These are phyloP conservation scores for Gilbertella persicaria DNA, from an alignment of 371 early-diverging fungal species.

Conservation along the genomic window DNA sequence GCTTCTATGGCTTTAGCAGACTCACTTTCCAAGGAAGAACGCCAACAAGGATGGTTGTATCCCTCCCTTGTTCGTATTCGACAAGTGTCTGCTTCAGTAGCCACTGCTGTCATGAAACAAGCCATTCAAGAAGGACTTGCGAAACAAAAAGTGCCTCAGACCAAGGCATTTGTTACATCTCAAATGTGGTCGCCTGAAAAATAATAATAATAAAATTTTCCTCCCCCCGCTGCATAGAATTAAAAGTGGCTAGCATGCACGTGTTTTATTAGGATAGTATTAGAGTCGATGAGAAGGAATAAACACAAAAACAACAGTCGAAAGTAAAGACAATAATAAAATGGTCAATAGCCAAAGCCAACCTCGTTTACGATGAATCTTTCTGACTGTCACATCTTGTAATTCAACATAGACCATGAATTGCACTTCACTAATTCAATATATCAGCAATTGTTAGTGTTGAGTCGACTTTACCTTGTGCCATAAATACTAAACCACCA, in stretches of 20 bases:
- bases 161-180: not conserved
- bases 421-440: constrained; percentile 34
- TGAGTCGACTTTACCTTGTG: constrained; percentile 30
- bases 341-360: constrained; percentile 31
- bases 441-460: not conserved
- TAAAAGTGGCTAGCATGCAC: too few species aligned
- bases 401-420: constrained; percentile 37
- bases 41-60: constrained; percentile 67
- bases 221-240: too few species aligned
- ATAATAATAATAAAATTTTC: too few species aligned
- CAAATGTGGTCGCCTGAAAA: not conserved
- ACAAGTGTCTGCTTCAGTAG: constrained; percentile 74
- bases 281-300: constrained; percentile 41
- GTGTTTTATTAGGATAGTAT: too few species aligned
- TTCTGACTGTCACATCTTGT: constrained; percentile 43
- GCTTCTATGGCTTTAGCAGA: constrained; percentile 83
- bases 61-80: constrained; percentile 85
- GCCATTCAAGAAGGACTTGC: constrained; percentile 24
- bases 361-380: constrained; percentile 40
- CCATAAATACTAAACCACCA: constrained; percentile 47
- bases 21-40: constrained; percentile 72
- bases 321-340: constrained; percentile 32
- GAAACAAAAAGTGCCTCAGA: not conserved
- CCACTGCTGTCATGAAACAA: constrained; percentile 74
- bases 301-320: constrained; percentile 44